Conservation (phyloP, 192 early-diverging fungal genomes). For the Coemansia asiatica region DNA sequence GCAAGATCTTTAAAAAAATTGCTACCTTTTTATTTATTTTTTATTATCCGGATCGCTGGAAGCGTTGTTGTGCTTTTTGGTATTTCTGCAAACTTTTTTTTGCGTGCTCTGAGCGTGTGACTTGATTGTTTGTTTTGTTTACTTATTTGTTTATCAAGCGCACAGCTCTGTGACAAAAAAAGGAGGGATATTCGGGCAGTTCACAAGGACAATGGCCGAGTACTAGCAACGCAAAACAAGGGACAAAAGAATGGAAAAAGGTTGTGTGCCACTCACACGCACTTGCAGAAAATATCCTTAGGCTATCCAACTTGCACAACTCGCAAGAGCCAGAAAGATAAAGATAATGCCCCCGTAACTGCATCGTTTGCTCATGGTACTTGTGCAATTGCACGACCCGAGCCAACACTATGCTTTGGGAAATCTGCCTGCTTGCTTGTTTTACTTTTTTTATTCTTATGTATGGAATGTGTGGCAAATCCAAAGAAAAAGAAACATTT, state of each 20-base stretch:
- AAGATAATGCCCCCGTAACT: conserved; percentile 5
- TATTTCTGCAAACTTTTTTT: not conserved
- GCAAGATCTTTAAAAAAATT: not conserved
- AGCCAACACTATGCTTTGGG: too few relatives aligned
- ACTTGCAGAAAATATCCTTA: conserved; percentile 12
- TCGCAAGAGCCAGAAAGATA: not conserved
- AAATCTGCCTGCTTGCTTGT: too few relatives aligned
- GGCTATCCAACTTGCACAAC: not conserved
- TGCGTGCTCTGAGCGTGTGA: not conserved
- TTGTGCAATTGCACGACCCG: too few relatives aligned
- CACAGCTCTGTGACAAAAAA: not conserved
- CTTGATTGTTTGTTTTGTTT: not conserved
- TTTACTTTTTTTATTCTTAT: too few relatives aligned
- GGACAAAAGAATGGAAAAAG: too few relatives aligned
- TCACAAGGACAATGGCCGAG: too few relatives aligned
- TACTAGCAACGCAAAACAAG: too few relatives aligned
- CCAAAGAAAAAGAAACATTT: too few relatives aligned
- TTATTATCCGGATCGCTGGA: not conserved
- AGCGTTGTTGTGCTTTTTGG: too few relatives aligned
- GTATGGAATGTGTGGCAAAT: too few relatives aligned
- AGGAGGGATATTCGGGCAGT: too few relatives aligned
- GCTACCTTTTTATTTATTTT: conserved; percentile 1
- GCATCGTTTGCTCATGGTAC: not conserved
- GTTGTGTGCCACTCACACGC: not conserved
- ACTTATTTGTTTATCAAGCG: conserved; percentile 1